Evolutionary conservation across 148 eudicot species (phyloP).

Genomic region (Persicaria maculosa): DNA sequence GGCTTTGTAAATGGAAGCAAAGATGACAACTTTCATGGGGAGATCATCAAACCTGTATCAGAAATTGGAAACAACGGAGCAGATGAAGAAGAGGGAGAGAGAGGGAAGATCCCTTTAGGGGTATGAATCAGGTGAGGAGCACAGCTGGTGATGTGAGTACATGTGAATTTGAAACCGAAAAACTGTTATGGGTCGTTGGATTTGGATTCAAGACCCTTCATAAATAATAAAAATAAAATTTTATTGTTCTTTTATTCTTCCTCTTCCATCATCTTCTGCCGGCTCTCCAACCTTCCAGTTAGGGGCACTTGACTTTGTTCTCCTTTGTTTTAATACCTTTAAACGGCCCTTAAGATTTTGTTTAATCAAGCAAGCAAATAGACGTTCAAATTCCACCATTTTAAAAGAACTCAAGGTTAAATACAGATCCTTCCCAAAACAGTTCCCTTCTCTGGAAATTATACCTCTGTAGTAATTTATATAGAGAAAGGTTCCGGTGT

Average conservation of each 20-base stretch:
- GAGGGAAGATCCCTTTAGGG: not conserved
- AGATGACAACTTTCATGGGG: not conserved
- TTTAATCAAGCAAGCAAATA: not conserved
- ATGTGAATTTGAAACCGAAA: not conserved
- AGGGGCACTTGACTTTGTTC: not conserved
- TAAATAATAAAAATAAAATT: not conserved
- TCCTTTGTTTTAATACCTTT: not conserved
- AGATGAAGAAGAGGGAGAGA: not conserved
- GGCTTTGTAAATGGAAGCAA: not conserved
- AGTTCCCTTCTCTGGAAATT: too few species aligned
- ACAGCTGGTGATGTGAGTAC: not conserved
- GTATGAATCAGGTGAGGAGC: constrained; percentile 6
- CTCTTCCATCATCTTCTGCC: not conserved
- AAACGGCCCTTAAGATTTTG: not conserved
- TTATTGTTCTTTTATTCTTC: not conserved
- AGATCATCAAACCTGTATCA: not conserved
- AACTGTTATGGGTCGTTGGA: not conserved
- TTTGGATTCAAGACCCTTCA: not conserved
- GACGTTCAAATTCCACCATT: too few species aligned
- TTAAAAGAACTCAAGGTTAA: too few species aligned
- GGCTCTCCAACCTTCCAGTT: not conserved
- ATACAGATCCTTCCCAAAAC: too few species aligned
- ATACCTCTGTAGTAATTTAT: too few species aligned
- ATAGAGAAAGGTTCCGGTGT: too few species aligned
- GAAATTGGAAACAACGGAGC: not conserved